Conservation (phyloP, 768 basidiomycete genomes). For the Grammothele lineata region DNA sequence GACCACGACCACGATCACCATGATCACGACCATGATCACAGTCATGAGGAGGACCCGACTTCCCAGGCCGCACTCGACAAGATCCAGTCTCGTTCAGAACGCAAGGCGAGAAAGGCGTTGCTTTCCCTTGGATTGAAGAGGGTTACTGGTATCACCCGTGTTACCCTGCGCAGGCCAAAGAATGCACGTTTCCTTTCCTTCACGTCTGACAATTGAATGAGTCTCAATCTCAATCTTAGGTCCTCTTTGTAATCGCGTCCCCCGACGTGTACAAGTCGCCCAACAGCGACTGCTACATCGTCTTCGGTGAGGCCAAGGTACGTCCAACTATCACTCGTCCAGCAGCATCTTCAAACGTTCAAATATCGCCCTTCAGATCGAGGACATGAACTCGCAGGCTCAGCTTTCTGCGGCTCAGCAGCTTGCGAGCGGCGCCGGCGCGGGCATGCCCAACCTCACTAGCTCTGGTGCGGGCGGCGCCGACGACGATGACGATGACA, state of each 20-base stretch:
- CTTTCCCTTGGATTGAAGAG: conserved; percentile 88
- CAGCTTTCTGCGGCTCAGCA: conserved; percentile 79
- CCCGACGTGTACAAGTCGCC: conserved; percentile 98
- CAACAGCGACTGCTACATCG: conserved; percentile 97
- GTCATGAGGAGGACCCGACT: conserved; percentile 77
- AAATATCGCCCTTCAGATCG: conserved; percentile 47
- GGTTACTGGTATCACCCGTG: conserved; percentile 89
- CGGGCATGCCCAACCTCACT: conserved; percentile 43
- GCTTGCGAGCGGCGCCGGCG: conserved; percentile 50
- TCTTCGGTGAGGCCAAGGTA: conserved; percentile 97
- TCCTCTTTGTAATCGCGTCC: conserved; percentile 87
- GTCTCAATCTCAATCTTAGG: conserved; percentile 32
- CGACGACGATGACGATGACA: conserved; percentile 65
- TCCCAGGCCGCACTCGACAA: conserved; percentile 85
- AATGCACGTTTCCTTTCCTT: conserved; percentile 67
- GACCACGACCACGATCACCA: conserved; percentile 49
- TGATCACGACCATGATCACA: conserved; percentile 49
- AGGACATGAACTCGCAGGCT: conserved; percentile 82
- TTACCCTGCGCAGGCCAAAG: conserved; percentile 92
- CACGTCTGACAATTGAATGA: background rate
- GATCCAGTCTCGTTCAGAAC: conserved; percentile 90
- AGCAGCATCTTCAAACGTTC: background rate
- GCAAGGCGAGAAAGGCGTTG: conserved; percentile 93
- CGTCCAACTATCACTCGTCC: background rate
- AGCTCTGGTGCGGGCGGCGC: conserved; percentile 52